A percentile compares a stretch with the other conserved stretches of the same genome.
These are phyloP conservation scores for Aspergillus candidus DNA, from an alignment of 2,329 filamentous ascomycete genomes.

Conservation along the genomic window DNA sequence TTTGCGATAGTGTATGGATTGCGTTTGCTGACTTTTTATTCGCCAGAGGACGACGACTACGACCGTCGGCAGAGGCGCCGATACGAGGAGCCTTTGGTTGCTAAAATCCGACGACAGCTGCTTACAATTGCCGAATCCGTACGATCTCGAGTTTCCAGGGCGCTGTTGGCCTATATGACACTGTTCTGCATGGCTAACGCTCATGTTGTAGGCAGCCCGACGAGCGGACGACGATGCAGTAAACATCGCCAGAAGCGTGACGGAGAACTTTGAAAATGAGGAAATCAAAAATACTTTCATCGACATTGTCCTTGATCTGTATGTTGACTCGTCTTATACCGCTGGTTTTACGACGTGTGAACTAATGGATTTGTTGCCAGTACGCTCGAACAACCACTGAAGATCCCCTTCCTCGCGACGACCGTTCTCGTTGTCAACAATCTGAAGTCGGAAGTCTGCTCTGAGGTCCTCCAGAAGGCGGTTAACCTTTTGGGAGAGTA, in stretches of 20 bases:
- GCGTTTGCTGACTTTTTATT: neutral
- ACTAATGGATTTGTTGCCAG: constrained; percentile 28
- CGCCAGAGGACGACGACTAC: constrained; percentile 67
- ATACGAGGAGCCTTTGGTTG: constrained; percentile 65
- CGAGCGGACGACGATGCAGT: constrained; percentile 73
- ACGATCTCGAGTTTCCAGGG: constrained; percentile 13
- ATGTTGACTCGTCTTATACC: constrained; percentile 20
- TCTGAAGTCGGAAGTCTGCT: constrained; percentile 66
- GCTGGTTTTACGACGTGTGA: neutral
- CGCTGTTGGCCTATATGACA: neutral
- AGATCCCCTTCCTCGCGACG: constrained; percentile 90
- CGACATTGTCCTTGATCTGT: constrained; percentile 68
- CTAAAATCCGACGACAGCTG: constrained; percentile 70
- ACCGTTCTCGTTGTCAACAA: constrained; percentile 75
- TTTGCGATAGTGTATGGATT: neutral
- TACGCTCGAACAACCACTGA: constrained; percentile 85
- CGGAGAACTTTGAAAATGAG: constrained; percentile 80
- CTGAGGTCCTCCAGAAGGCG: constrained; percentile 61
- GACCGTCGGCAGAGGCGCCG: constrained; percentile 68
- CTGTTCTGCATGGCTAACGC: constrained; percentile 8
- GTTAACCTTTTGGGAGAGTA: constrained; percentile 58
- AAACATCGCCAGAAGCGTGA: constrained; percentile 66
- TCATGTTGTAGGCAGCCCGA: constrained; percentile 51
- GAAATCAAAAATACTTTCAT: constrained; percentile 68
- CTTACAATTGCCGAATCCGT: constrained; percentile 73